Percentiles rank a stretch among this genome's conserved stretches.
Evolutionary conservation across 208 protist species (phyloP).

Genomic region (Leishmania amazonensis): DNA sequence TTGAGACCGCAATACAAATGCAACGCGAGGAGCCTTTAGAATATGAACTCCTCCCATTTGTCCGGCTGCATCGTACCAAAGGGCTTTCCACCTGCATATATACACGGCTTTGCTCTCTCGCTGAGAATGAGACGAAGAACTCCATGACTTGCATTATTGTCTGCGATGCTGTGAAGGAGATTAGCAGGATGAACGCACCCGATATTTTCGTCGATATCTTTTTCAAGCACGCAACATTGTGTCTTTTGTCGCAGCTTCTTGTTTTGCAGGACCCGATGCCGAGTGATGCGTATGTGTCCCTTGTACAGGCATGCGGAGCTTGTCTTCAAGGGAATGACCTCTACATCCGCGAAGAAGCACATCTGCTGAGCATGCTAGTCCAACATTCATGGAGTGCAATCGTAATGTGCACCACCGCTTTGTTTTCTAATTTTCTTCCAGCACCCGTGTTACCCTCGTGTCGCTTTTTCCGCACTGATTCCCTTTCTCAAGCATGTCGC

Average conservation of each 20-base stretch:
- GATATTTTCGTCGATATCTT: background rate
- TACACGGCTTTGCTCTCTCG: background rate
- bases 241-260: conserved; percentile 13
- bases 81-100: background rate
- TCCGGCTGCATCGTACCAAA: background rate
- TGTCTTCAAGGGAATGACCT: background rate
- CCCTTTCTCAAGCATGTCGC: background rate
- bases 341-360: background rate
- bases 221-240: background rate
- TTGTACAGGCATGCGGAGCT: conserved; percentile 12
- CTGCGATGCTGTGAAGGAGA: conserved; percentile 16
- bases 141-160: background rate
- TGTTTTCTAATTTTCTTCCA: conserved; percentile 2
- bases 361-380: conserved; percentile 8
- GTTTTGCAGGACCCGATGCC: conserved; percentile 3
- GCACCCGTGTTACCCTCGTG: background rate
- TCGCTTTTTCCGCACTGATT: conserved; percentile 27
- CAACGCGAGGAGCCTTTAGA: background rate
- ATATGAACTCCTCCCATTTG: background rate
- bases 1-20: background rate
- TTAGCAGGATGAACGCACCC: background rate
- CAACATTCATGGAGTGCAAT: conserved; percentile 26
- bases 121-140: background rate
- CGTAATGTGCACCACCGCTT: background rate
- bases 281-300: conserved; percentile 22